A percentile compares a stretch with the other conserved stretches of the same genome.
Conservation (phyloP, 768 basidiomycete species). For the Exsudoporus frostii region DNA sequence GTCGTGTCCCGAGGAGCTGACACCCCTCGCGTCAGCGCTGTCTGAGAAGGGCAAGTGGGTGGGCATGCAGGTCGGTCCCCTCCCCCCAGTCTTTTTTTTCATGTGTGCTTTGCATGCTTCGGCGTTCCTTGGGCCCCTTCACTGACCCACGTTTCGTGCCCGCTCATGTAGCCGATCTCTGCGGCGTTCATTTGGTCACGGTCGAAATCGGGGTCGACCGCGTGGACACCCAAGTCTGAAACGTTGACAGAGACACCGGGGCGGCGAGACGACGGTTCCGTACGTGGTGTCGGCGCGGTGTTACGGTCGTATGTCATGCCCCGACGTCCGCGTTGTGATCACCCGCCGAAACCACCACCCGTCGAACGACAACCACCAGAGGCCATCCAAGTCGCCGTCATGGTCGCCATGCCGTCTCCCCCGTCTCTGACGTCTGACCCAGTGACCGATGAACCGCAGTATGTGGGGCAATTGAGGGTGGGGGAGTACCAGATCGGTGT, state of each 20-base stretch:
- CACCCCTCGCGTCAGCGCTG: neutral
- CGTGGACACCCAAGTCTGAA: neutral
- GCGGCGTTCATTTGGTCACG: constrained; percentile 19
- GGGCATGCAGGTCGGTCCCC: constrained; percentile 23
- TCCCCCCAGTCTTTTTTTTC: neutral
- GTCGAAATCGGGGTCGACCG: neutral
- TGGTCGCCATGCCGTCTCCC: constrained; percentile 46
- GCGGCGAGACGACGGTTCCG: neutral
- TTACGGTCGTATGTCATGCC: constrained; percentile 6
- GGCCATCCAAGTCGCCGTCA: constrained; percentile 39
- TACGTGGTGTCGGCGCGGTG: neutral
- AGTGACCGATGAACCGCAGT: neutral
- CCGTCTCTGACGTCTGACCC: neutral
- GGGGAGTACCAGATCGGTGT: constrained; percentile 48
- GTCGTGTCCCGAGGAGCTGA: constrained; percentile 3
- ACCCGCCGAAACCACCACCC: constrained; percentile 11
- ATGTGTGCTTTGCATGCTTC: neutral
- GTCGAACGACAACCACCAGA: constrained; percentile 15
- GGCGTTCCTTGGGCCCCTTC: neutral
- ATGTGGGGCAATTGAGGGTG: constrained; percentile 8
- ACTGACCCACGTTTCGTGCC: neutral
- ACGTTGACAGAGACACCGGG: neutral
- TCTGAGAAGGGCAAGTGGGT: constrained; percentile 11
- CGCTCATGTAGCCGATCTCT: constrained; percentile 21
- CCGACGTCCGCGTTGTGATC: constrained; percentile 1